Percentiles rank a stretch among this genome's conserved stretches.
phyloP scores from a whole-genome alignment of 768 basidiomycete genomes.

The Saitozyma podzolica region DNA sequence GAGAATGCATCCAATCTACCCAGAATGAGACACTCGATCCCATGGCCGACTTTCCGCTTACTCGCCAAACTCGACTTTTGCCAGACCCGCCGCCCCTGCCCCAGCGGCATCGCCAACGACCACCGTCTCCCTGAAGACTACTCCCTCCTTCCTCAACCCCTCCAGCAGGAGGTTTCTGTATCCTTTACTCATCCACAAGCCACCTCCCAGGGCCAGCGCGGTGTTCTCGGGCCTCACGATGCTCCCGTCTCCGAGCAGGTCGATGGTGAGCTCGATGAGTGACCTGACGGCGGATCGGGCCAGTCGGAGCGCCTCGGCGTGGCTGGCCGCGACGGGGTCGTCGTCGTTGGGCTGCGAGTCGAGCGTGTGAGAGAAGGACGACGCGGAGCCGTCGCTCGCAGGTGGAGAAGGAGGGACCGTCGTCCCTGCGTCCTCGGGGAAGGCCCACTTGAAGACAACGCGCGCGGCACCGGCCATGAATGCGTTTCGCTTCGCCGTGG shows the following conservation, averaged over 20 bases:
- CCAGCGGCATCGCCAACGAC: constrained; percentile 42
- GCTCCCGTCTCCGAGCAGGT: constrained; percentile 25
- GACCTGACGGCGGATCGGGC: constrained; percentile 25
- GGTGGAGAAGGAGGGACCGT: constrained; percentile 14
- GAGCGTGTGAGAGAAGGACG: not conserved
- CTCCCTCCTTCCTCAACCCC: constrained; percentile 23
- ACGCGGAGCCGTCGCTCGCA: not conserved
- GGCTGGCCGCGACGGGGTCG: constrained; percentile 5
- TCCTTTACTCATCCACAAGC: constrained; percentile 38
- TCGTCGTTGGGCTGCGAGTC: constrained; percentile 1
- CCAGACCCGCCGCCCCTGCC: constrained; percentile 38
- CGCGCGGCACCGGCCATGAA: constrained; percentile 42
- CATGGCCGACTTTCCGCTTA: no score
- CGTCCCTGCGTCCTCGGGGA: constrained; percentile 19
- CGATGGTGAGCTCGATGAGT: constrained; percentile 35
- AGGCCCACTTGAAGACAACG: constrained; percentile 41
- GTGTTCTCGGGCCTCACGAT: constrained; percentile 25
- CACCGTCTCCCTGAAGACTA: constrained; percentile 30
- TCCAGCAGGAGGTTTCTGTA: constrained; percentile 31
- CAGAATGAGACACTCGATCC: no score
- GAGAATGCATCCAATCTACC: no score
- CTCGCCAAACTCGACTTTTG: constrained; percentile 21
- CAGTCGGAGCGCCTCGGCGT: constrained; percentile 26
- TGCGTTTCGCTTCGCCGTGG: constrained; percentile 39
- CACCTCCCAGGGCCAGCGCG: constrained; percentile 44